Percentiles rank a stretch among this genome's conserved stretches.
Conservation (phyloP, 2,329 filamentous ascomycete species). For the Colletotrichum gloeosporioides region DNA sequence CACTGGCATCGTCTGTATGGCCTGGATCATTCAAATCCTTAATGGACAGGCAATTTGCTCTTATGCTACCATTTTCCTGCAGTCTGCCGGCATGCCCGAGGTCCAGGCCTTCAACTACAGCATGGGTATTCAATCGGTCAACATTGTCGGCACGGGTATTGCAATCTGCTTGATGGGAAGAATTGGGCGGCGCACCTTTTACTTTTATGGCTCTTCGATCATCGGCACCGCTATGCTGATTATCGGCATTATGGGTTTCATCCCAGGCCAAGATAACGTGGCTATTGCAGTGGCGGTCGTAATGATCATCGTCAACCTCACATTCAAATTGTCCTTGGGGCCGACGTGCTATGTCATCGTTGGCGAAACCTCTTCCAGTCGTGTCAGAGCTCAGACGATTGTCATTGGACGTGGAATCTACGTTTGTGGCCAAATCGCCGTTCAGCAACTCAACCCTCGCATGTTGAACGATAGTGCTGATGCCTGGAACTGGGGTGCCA, state of each 20-base stretch:
- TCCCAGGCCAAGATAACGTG: conserved; percentile 21
- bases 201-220: conserved; percentile 41
- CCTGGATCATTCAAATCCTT: conserved; percentile 31
- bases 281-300: conserved; percentile 40
- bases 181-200: conserved; percentile 44
- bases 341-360: conserved; percentile 50
- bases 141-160: conserved; percentile 42
- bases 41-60: conserved; percentile 53
- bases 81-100: conserved; percentile 51
- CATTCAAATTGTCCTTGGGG: conserved; percentile 50
- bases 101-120: conserved; percentile 48
- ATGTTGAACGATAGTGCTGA: conserved; percentile 32
- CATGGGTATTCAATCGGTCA: conserved; percentile 54
- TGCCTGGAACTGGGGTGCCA: conserved; percentile 42
- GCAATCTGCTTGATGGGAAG: conserved; percentile 43
- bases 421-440: conserved; percentile 44
- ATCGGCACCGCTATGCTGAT: conserved; percentile 45
- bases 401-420: conserved; percentile 48
- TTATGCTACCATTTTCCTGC: conserved; percentile 55
- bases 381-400: conserved; percentile 51
- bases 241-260: conserved; percentile 43
- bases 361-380: conserved; percentile 47
- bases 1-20: conserved; percentile 33
- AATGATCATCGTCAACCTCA: conserved; percentile 43
- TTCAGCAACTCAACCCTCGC: conserved; percentile 41